phyloP scores from a whole-genome alignment of 208 protist species.

The Crithidia fasciculata region DNA sequence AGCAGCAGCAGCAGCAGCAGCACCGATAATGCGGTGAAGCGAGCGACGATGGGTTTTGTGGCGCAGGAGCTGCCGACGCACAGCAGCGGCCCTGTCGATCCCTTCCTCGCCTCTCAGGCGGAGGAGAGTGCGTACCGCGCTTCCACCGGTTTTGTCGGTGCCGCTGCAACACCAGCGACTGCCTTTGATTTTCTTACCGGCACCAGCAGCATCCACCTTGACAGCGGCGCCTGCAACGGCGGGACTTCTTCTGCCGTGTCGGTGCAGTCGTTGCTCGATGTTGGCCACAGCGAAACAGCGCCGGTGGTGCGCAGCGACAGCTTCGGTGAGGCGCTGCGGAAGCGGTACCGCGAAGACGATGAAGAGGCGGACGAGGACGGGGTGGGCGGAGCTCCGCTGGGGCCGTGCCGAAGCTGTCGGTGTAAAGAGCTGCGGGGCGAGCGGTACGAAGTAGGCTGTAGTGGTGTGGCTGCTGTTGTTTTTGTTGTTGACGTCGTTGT shows the following conservation, averaged over 20 bases:
- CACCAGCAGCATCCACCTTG: neutral
- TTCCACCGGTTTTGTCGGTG: neutral
- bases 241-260: constrained; percentile 22
- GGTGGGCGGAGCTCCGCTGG: constrained; percentile 1
- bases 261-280: constrained; percentile 61
- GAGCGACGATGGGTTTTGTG: constrained; percentile 4
- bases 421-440: neutral
- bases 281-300: constrained; percentile 36
- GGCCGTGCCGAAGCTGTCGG: constrained; percentile 19
- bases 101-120: constrained; percentile 19
- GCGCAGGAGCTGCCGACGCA: constrained; percentile 23
- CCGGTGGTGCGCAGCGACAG: constrained; percentile 45
- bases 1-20: too few relatives aligned
- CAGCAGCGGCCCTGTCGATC: constrained; percentile 24
- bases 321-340: constrained; percentile 78
- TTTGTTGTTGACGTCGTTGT: neutral
- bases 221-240: neutral
- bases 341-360: constrained; percentile 83
- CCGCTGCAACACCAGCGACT: too few relatives aligned
- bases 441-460: too few relatives aligned
- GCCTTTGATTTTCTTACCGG: neutral
- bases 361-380: constrained; percentile 67
- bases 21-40: neutral
- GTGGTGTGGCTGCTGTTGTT: too few relatives aligned
- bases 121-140: neutral